Evolutionary conservation across 164 flowering plant genomes (phyloP).

Genomic region (Vitis labrusca): DNA sequence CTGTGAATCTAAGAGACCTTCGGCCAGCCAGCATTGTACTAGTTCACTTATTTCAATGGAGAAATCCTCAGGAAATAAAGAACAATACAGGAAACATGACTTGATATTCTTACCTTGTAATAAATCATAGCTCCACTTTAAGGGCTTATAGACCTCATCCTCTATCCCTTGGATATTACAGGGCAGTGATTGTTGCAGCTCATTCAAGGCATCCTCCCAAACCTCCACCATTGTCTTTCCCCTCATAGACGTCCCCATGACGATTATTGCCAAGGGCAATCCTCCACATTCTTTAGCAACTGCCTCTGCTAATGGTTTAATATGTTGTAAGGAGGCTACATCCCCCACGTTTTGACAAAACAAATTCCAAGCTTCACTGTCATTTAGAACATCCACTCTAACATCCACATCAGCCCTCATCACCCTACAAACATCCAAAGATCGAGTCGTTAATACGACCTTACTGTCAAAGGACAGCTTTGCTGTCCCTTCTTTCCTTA

Average conservation of each 20-base stretch:
- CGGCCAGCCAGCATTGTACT: neutral
- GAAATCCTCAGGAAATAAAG: conserved; percentile 4
- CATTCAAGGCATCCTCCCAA: conserved; percentile 5
- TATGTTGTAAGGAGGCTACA: too few relatives aligned
- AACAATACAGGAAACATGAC: conserved; percentile 3
- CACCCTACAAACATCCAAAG: too few relatives aligned
- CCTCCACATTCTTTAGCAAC: conserved; percentile 4
- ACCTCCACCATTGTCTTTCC: neutral
- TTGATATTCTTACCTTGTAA: conserved; percentile 1
- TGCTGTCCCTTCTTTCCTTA: too few relatives aligned
- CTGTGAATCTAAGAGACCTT: conserved; percentile 9
- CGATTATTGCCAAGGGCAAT: conserved; percentile 3
- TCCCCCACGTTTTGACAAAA: too few relatives aligned
- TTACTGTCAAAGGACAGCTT: too few relatives aligned
- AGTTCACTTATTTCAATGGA: neutral
- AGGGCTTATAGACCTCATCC: conserved; percentile 1
- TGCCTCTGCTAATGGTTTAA: neutral
- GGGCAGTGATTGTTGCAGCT: neutral
- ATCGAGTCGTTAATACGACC: too few relatives aligned
- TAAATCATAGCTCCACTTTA: conserved; percentile 9
- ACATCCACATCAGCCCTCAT: too few relatives aligned
- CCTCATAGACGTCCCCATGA: conserved; percentile 5
- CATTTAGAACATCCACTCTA: too few relatives aligned
- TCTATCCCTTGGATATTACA: neutral
- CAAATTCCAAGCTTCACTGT: too few relatives aligned